A percentile compares a stretch with the other conserved stretches of the same genome.
Evolutionary conservation across 2,329 filamentous ascomycete genomes (phyloP).

Genomic region (Arthrobotrys sphaeroides): DNA sequence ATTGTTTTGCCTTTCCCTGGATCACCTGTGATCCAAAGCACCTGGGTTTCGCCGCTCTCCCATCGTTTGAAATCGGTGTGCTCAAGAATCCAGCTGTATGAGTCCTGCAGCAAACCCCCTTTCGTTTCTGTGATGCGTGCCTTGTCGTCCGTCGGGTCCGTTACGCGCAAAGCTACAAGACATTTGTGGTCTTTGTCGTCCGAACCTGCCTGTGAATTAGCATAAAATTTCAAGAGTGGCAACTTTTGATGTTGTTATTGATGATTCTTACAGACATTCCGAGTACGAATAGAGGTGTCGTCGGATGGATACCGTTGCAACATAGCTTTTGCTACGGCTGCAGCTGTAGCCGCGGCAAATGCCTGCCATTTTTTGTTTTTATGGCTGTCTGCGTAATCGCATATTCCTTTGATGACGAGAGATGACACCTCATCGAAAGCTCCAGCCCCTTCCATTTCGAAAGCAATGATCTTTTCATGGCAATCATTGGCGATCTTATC

Average conservation of each 20-base stretch:
- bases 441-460: slow-evolving; percentile 60
- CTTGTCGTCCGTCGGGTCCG: slow-evolving; percentile 60
- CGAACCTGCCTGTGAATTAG: background rate
- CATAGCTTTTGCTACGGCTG: background rate
- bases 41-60: slow-evolving; percentile 41
- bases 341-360: background rate
- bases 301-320: background rate
- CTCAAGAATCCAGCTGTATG: slow-evolving; percentile 61
- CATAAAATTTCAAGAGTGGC: too few relatives aligned
- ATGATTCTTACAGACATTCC: too few relatives aligned
- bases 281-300: too few relatives aligned
- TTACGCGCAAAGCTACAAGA: slow-evolving; percentile 56
- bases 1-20: slow-evolving; percentile 65
- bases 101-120: slow-evolving; percentile 59
- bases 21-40: slow-evolving; percentile 62
- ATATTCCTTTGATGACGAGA: slow-evolving; percentile 11
- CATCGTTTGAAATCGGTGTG: slow-evolving; percentile 57
- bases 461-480: slow-evolving; percentile 56
- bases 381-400: slow-evolving; percentile 6
- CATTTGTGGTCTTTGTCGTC: slow-evolving; percentile 39
- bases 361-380: slow-evolving; percentile 18
- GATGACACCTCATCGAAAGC: slow-evolving; percentile 56
- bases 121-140: slow-evolving; percentile 60
- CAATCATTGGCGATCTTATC: slow-evolving; percentile 54
- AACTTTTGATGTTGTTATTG: too few relatives aligned